Evolutionary conservation across 495 filamentous ascomycete species (phyloP), one percentile per base, ranked within the genome.

Genomic region (Lentithecium fluviatile): DNA sequence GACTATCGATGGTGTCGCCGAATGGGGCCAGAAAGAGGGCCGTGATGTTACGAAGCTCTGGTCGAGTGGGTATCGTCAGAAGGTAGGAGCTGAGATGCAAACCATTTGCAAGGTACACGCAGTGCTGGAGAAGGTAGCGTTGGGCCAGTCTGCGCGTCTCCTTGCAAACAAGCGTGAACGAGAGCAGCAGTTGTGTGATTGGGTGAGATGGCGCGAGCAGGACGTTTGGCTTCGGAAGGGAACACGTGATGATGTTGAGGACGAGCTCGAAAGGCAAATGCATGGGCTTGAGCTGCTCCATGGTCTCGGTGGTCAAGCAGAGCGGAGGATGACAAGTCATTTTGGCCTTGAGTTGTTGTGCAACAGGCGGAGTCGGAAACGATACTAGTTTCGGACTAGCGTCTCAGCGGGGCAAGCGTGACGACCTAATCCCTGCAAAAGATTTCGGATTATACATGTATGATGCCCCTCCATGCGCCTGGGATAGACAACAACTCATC

Each of bases 121-220:
- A 63, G 20, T 57, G 46, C 19, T 63, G 42, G 46, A 45, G 60
- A 6, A 63, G 21, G 23, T 57, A 57, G 3, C 53, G 52, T 17
- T 37, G 37, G 4, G 60, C 60, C 1, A 63, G 23, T 45, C 53
- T 45, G 12, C 53, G 45, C 0, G 60, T 63, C 46, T 63, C 60
- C 2, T 57, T 38, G 47, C 60, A 63, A 3, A 63, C 60, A 7
- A 63, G 45, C 17, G 60, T 63, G 53, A 63, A 63, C 13, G 60
- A 51, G 3, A 57, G 23, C 1, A 63, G 46, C 1, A 52, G 49
- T 19, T 63, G 36, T 0, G 60, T 63, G 52, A 52, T 57, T 4
- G 60, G 52, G 25, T 56, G 36, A 10, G 52, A 51, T 20, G 52
- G 46, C 3, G 45, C 12, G 29, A 57, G 60, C 3, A 63, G 20